These are phyloP conservation scores for Podospora australis DNA, from an alignment of 495 filamentous ascomycete species.

Conservation along the genomic window DNA sequence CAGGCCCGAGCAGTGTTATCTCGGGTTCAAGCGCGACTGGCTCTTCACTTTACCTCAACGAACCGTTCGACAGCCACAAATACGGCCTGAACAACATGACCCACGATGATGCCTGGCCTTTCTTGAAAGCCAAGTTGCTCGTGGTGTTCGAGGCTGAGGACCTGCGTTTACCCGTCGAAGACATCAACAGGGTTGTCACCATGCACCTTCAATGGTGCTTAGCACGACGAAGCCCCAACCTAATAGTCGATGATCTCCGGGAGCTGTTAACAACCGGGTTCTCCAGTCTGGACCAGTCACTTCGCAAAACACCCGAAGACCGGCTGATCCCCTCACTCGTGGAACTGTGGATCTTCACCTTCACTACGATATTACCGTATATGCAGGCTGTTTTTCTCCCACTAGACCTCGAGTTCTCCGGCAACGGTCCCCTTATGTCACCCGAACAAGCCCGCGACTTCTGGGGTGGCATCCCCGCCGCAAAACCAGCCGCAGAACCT, in stretches of 20 bases:
- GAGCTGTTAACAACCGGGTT: conserved; percentile 81
- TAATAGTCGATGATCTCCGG: conserved; percentile 71
- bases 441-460: conserved; percentile 75
- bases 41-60: conserved; percentile 35
- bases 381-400: conserved; percentile 95
- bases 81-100: conserved; percentile 76
- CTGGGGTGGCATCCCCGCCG: conserved; percentile 59
- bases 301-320: conserved; percentile 72
- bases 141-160: conserved; percentile 92
- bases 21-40: conserved; percentile 28
- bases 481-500: background rate
- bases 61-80: conserved; percentile 43
- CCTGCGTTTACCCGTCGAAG: conserved; percentile 82
- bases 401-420: conserved; percentile 88
- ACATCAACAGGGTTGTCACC: conserved; percentile 81
- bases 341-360: conserved; percentile 88
- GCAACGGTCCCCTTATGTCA: conserved; percentile 69
- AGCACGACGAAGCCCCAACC: conserved; percentile 55
- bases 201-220: conserved; percentile 75
- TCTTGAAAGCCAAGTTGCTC: conserved; percentile 82
- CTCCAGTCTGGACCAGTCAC: conserved; percentile 70
- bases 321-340: conserved; percentile 78
- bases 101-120: conserved; percentile 90
- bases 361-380: conserved; percentile 84
- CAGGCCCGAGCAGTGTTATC: conserved; percentile 44